Evolutionary conservation across 805 yeast genomes (phyloP), one percentile per base, ranked within the genome.

Genomic region (Candida andamanensis): DNA sequence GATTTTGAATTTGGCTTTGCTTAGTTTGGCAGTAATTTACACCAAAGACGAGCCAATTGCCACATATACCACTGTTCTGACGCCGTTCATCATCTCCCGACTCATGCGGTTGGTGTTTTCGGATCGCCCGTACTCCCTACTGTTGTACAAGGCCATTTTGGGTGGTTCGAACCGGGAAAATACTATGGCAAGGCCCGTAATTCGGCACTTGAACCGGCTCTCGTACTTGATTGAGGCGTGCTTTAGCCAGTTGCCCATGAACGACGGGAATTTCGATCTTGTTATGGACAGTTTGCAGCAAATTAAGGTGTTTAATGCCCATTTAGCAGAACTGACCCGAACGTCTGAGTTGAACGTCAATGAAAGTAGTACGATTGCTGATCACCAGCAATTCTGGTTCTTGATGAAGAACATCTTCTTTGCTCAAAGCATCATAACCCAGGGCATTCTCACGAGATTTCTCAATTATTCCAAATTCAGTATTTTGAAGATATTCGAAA

Each of bases 141-240:
- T 23, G 24, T 36, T 28, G 10, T 59, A 52, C 35, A 28, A 28
- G n/a, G 41, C 47, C 10, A 4, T 13, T 11, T 12, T 27, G 18
- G 27, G 21, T 16, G 5, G 6, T 11, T 7, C 26, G 8, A 23
- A 8, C 6, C 16, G 15, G 12, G 14, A 15, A 9, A 13, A 19
- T 4, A 18, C 26, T 14, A 31, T 17, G 9, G 13, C 26, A 34
- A 47, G 47, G 18, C 80, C 81, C 0, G 65, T 66, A 1, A 37
- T 70, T 17, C 70, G 66, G 35, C 74, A 74, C 40, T 43, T 76
- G 26, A 75, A 65, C 46, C 57, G 67, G 28, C 39, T 78, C 14
- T 65, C 81, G 0, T 60, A 64, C 28, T 42, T 78, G 2, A 42
- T 70, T 23, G 72, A 69, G 34, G 52, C 52, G 9, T 58, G 56